Evolutionary conservation across 202 grass and related monocot species (phyloP).

Genomic region (Digitaria exilis): DNA sequence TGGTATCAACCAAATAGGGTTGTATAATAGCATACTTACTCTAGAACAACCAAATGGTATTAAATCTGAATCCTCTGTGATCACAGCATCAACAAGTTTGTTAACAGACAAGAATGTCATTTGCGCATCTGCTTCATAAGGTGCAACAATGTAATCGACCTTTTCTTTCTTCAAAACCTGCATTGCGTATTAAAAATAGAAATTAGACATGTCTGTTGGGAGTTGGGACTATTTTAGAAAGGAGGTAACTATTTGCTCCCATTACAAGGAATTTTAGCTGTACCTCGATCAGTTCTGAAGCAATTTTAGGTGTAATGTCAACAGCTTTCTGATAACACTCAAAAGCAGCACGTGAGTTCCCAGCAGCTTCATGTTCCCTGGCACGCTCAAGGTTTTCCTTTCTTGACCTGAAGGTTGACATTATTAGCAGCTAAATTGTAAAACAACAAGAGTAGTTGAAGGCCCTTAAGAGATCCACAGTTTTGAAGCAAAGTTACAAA

Average conservation of each 20-base stretch:
- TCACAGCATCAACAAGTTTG: slow-evolving; percentile 94
- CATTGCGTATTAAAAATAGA: slow-evolving; percentile 29
- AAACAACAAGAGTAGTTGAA: slow-evolving; percentile 2
- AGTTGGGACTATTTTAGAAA: slow-evolving; percentile 10
- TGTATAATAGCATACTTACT: slow-evolving; percentile 56
- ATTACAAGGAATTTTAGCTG: slow-evolving; percentile 10
- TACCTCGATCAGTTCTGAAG: slow-evolving; percentile 88
- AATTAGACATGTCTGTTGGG: slow-evolving; percentile 18
- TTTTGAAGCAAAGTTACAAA: slow-evolving; percentile 6
- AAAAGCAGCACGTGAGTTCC: slow-evolving; percentile 85
- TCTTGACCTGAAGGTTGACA: slow-evolving; percentile 54
- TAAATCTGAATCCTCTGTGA: slow-evolving; percentile 94
- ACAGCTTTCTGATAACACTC: slow-evolving; percentile 97
- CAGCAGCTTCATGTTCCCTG: slow-evolving; percentile 83
- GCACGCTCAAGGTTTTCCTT: slow-evolving; percentile 95
- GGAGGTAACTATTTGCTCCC: slow-evolving; percentile 9
- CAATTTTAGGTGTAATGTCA: slow-evolving; percentile 94
- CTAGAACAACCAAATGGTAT: slow-evolving; percentile 99
- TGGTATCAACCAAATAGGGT: too few relatives aligned
- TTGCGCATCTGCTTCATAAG: slow-evolving; percentile 98
- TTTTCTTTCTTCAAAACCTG: slow-evolving; percentile 91
- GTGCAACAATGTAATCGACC: slow-evolving; percentile 92
- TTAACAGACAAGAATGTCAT: slow-evolving; percentile 96
- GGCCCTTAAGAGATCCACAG: neutral
- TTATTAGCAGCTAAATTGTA: slow-evolving; percentile 27